These are phyloP conservation scores for Gymnopus androsaceus DNA, from an alignment of 1,284 basidiomycete species.

Conservation along the genomic window DNA sequence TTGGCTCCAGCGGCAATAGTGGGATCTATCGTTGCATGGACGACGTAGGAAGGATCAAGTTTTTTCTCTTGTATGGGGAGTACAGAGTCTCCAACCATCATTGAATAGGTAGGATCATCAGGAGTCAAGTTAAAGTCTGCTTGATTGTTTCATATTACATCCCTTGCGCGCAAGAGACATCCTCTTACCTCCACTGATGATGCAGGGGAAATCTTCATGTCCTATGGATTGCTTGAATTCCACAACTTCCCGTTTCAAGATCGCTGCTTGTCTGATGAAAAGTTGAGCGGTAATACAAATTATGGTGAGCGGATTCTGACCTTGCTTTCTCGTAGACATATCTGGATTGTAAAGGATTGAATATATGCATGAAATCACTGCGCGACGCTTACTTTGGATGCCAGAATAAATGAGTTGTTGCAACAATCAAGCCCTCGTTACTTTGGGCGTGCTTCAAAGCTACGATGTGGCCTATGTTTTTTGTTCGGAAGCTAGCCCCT, in stretches of 20 bases:
- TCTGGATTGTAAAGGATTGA: conserved; percentile 36
- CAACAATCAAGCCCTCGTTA: conserved; percentile 64
- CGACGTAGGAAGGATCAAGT: conserved; percentile 71
- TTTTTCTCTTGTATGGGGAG: conserved; percentile 52
- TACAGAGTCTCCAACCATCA: conserved; percentile 69
- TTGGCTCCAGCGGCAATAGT: conserved; percentile 34
- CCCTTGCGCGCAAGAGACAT: background rate
- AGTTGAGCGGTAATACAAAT: background rate
- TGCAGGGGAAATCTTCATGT: conserved; percentile 67
- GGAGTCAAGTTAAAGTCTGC: conserved; percentile 94
- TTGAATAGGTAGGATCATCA: conserved; percentile 80
- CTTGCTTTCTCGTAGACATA: conserved; percentile 89
- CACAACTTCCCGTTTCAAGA: conserved; percentile 68
- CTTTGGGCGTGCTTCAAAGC: conserved; percentile 54
- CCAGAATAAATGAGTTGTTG: conserved; percentile 92
- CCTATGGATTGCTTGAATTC: conserved; percentile 55
- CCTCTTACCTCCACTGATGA: conserved; percentile 80
- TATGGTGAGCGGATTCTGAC: conserved; percentile 31
- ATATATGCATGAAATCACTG: conserved; percentile 11
- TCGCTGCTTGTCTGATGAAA: conserved; percentile 64
- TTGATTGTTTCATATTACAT: conserved; percentile 1
- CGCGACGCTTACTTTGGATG: conserved; percentile 70
- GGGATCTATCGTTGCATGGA: conserved; percentile 81
- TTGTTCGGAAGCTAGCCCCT: conserved; percentile 74
- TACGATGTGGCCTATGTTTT: conserved; percentile 80